phyloP scores from a whole-genome alignment of 2,329 filamentous ascomycete genomes.

The Paecilomyces dactylethromorphus region DNA sequence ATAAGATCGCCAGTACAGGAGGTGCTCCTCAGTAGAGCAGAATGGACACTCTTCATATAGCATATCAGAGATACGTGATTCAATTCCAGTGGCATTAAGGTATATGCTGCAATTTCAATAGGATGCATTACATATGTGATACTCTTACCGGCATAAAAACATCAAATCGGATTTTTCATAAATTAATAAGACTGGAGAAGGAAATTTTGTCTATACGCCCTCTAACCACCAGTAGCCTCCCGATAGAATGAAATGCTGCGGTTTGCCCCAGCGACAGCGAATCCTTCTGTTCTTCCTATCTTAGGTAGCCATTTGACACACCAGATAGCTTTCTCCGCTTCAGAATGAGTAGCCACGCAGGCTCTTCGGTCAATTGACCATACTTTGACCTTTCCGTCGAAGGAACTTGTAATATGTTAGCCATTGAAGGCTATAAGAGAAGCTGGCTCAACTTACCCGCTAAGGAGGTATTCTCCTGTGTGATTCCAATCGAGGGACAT shows the following conservation, averaged over 20 bases:
- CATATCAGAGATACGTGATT: too few relatives aligned
- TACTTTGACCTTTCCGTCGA: conserved; percentile 92
- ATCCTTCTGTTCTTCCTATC: conserved; percentile 56
- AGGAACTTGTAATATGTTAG: conserved; percentile 46
- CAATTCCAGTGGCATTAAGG: too few relatives aligned
- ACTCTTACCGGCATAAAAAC: neutral
- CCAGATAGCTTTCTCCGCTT: conserved; percentile 82
- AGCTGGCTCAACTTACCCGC: conserved; percentile 51
- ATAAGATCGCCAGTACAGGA: too few relatives aligned
- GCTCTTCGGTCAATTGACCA: conserved; percentile 80
- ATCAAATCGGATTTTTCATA: neutral
- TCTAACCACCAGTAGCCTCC: conserved; percentile 66
- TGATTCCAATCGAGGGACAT: conserved; percentile 88
- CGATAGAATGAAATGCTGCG: conserved; percentile 74
- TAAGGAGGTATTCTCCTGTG: conserved; percentile 85
- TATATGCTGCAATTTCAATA: neutral
- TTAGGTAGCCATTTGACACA: conserved; percentile 78
- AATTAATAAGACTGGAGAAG: neutral
- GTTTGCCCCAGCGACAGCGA: conserved; percentile 72
- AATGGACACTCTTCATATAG: too few relatives aligned
- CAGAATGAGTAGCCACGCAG: conserved; percentile 90
- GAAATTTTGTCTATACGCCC: neutral
- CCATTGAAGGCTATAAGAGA: neutral
- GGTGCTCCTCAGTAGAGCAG: too few relatives aligned
- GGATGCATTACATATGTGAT: neutral